Percentiles rank a stretch among this genome's conserved stretches.
Evolutionary conservation across 441 rosid genomes (phyloP).

Genomic region (Bruguiera hainesii): DNA sequence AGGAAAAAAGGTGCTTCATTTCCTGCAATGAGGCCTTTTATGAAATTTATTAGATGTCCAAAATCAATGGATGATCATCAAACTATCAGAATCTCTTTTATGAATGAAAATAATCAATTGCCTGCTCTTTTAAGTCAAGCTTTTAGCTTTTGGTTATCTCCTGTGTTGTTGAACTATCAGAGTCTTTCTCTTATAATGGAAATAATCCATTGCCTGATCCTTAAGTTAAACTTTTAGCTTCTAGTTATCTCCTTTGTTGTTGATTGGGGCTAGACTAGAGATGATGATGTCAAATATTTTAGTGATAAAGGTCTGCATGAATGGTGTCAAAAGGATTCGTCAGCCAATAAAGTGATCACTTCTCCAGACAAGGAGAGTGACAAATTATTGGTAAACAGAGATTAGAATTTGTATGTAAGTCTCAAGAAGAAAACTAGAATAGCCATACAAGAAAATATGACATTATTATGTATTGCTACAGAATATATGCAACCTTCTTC

Average conservation of each 20-base stretch:
- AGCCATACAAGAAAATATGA: too few species aligned
- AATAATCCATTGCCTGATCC: constrained; percentile 1
- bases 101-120: neutral
- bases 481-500: too few species aligned
- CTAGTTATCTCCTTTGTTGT: neutral
- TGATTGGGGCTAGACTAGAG: neutral
- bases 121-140: constrained; percentile 3
- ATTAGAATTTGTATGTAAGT: too few species aligned
- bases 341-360: too few species aligned
- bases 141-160: neutral
- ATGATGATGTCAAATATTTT: neutral
- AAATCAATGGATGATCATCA: neutral
- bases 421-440: too few species aligned
- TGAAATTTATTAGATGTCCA: constrained; percentile 1
- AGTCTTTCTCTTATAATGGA: neutral
- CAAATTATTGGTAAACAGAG: too few species aligned
- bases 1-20: neutral
- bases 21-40: constrained; percentile 5
- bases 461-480: too few species aligned
- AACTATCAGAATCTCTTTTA: neutral
- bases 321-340: neutral
- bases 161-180: neutral
- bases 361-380: too few species aligned
- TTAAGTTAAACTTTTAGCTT: constrained; percentile 1
- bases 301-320: neutral